Evolutionary conservation across 2,329 filamentous ascomycete genomes (phyloP).

Genomic region (Laburnicola sp.): DNA sequence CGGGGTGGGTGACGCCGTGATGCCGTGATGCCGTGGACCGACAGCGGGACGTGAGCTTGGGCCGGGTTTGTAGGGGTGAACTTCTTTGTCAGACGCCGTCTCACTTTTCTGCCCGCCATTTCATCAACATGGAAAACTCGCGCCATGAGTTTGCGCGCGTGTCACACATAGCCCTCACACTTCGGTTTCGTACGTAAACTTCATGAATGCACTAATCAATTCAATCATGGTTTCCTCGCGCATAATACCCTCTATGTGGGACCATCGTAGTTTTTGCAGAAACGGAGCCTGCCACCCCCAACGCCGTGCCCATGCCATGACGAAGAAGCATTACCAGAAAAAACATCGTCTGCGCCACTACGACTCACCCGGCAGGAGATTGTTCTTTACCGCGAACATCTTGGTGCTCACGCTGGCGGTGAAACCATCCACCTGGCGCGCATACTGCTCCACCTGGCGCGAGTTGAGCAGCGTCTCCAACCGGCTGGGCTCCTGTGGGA

Average conservation of each 20-base stretch:
- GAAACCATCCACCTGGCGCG: constrained; percentile 94
- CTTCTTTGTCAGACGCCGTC: too few species aligned
- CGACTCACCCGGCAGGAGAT: constrained; percentile 61
- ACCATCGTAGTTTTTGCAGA: constrained; percentile 22
- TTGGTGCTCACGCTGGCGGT: constrained; percentile 88
- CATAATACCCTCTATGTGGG: constrained; percentile 21
- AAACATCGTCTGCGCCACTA: constrained; percentile 9
- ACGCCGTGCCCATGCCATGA: constrained; percentile 46
- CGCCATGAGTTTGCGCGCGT: too few species aligned
- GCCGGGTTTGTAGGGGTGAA: too few species aligned
- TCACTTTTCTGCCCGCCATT: too few species aligned
- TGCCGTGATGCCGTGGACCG: too few species aligned
- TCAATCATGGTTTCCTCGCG: constrained; percentile 1
- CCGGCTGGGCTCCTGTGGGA: constrained; percentile 90
- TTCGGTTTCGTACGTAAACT: too few species aligned
- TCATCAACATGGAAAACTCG: too few species aligned
- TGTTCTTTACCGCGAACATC: constrained; percentile 93
- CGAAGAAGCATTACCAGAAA: constrained; percentile 40
- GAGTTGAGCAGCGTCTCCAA: constrained; percentile 94
- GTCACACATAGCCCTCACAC: too few species aligned
- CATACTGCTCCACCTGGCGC: constrained; percentile 96
- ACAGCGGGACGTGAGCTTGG: too few species aligned
- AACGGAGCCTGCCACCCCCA: constrained; percentile 33
- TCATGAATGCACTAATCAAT: neutral
- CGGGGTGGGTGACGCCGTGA: neutral